Percentiles rank a stretch among this genome's conserved stretches.
These are phyloP conservation scores for Ophiocordyceps unilateralis DNA, from an alignment of 2,329 filamentous ascomycete genomes.

Conservation along the genomic window DNA sequence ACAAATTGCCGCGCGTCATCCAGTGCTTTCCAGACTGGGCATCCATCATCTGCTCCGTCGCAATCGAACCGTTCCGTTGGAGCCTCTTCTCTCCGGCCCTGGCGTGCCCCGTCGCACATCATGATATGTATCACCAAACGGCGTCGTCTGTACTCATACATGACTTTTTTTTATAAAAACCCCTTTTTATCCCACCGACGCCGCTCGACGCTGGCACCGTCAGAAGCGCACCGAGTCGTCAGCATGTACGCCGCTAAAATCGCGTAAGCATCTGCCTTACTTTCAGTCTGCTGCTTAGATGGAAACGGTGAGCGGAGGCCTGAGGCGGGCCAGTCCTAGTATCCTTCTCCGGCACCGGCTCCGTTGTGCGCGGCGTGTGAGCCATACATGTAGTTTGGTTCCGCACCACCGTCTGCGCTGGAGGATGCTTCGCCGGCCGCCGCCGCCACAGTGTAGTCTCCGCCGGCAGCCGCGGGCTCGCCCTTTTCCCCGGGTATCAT, in stretches of 20 bases:
- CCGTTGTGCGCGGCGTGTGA: conserved; percentile 42
- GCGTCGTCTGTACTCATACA: background rate
- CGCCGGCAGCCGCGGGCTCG: conserved; percentile 11
- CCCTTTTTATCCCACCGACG: background rate
- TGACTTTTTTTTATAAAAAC: background rate
- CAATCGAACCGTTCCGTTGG: background rate
- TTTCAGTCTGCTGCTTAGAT: background rate
- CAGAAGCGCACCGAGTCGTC: background rate
- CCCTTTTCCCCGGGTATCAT: conserved; percentile 17
- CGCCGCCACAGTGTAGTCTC: conserved; percentile 22
- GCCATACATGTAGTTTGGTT: conserved; percentile 33
- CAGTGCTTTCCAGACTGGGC: background rate
- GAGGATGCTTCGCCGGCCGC: conserved; percentile 22
- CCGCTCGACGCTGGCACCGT: background rate
- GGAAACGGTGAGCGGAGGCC: background rate
- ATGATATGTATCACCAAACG: background rate
- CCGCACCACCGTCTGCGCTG: conserved; percentile 21
- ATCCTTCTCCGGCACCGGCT: conserved; percentile 31
- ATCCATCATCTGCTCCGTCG: background rate
- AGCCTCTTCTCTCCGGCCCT: background rate
- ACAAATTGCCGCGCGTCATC: background rate
- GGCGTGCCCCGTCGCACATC: background rate
- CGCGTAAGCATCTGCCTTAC: background rate
- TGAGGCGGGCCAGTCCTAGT: conserved; percentile 16
- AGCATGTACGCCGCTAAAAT: background rate